Base-by-base conservation (phyloP, 176 grass and related monocot genomes). In the Cymbopogon citratus region DNA sequence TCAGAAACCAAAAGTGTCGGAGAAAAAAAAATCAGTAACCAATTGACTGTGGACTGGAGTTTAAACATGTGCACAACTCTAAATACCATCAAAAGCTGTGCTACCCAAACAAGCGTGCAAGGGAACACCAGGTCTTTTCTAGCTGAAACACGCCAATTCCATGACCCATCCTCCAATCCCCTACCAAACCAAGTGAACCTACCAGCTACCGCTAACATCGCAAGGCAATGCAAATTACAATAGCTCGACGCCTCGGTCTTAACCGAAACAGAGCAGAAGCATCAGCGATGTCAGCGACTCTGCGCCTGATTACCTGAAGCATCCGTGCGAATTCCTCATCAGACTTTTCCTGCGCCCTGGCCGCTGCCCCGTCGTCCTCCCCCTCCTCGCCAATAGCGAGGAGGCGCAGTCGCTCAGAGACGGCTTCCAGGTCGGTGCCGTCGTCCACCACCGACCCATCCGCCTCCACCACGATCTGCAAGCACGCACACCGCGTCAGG, bases 321-420 rank as follows among this genome's bases (percentile, higher is more conserved):
- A 86, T 74, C 52, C 87, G 85, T 51, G 96, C 90, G 40, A 98
- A 65, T 83, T 95, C 90, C 79, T 98, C 89, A 71, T 91, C 90
- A 25, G 88, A 91, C 57, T 76, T 86, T 69, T 91, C 88, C 35
- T 88, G 86, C 36, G 85, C 85, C 49, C 18, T 81, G 6, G 63
- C 65, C 35, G 23, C 36, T 39, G 63, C 79, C 36, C 35, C 71
- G 12, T 44, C 68, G 3, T 49, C 85, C 19, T 68, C 76, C 34
- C 16, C 38, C 38, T 40, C 51, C 31, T 40, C 85, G 71, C 66
- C 67, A 24, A 95, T 83, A 25, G 87, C 74, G 19, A 93, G 56
- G 66, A 98, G 71, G 38, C 73, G 82, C 79, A 95, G 82, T 24
- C 75, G 82, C 43, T 91, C 80, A 26, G 90, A 85, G 31, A 95